A percentile compares a stretch with the other conserved stretches of the same genome.
phyloP scores from a whole-genome alignment of 345 rosid genomes.

The Passiflora organensis region DNA sequence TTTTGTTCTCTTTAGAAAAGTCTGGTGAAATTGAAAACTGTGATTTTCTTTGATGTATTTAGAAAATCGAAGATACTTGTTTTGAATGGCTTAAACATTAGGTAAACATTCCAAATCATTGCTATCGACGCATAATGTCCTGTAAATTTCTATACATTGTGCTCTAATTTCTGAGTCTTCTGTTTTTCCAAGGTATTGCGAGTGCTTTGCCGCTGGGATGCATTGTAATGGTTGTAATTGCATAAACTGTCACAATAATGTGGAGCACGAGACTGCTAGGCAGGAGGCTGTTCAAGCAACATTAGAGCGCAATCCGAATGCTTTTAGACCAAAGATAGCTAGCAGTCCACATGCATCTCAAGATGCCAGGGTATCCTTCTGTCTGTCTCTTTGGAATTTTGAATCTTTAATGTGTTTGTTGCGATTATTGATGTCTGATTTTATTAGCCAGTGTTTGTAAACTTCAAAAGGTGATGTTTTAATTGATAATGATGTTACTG shows the following conservation, averaged over 20 bases:
- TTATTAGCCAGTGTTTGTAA: neutral
- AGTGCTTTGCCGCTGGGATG: slow-evolving; percentile 76
- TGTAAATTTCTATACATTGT: neutral
- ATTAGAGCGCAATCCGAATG: slow-evolving; percentile 72
- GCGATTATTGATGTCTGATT: neutral
- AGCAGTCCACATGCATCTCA: slow-evolving; percentile 47
- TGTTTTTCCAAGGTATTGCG: slow-evolving; percentile 65
- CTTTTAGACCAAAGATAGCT: slow-evolving; percentile 70
- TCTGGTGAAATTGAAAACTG: too few species aligned
- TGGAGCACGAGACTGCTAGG: slow-evolving; percentile 52
- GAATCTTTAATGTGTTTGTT: neutral
- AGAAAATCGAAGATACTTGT: too few species aligned
- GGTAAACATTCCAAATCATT: too few species aligned
- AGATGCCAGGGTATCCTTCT: slow-evolving; percentile 39
- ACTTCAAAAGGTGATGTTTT: neutral
- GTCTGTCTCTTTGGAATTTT: neutral
- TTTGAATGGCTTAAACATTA: too few species aligned
- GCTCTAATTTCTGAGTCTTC: neutral
- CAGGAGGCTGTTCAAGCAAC: slow-evolving; percentile 50
- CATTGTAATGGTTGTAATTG: slow-evolving; percentile 83
- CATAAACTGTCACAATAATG: slow-evolving; percentile 63
- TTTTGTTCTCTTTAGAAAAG: too few species aligned
- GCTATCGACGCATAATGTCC: neutral
- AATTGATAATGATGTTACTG: neutral
- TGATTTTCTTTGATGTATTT: too few species aligned